Evolutionary conservation across 176 grass and related monocot genomes (phyloP), one percentile per base, ranked within the genome.

Genomic region (Ampelocalamus luodianensis): DNA sequence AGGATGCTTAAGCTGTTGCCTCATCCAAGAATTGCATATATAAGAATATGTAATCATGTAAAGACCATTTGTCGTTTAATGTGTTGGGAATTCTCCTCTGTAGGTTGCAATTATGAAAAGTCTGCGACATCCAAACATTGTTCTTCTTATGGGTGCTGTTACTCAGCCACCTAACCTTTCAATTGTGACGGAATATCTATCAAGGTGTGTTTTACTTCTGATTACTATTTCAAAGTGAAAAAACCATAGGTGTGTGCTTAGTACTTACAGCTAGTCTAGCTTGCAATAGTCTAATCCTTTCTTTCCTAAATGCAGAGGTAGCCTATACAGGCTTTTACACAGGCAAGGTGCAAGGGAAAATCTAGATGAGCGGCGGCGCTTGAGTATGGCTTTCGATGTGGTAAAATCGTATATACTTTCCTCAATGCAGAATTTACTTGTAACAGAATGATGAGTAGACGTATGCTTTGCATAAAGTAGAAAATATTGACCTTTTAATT

Each of bases 141-240:
- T 97, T 87, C 92, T 97, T 87, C 83, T 97, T 79, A 97, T 97
- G 90, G 94, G 94, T 66, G 94, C 94, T 97, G 94, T 97, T 83
- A 94, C 94, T 51, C 83, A 94, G 55, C 92, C 83, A 50, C 90
- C 88, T 50, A 87, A 92, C 48, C 83, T 97, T 74, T 94, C 94
- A 54, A 97, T 94, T 60, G 90, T 97, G 38, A 97, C 90, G 1
- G 94, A 97, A 90, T 94, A 94, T 79, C 76, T 97, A 51, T 92
- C 92, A 74, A 94, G 92, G 94, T 97, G 36, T 55, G 17, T 65
- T 68, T 51, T 69, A 79, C 34, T 88, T 79, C 53, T 81, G 10
- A n/a, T 53, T 58, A 45, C 26, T 74, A 34, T 71, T 64, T 66
- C 24, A 58, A 85, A 63, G 29, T 29, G 8, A 26, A 29, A 65